Evolutionary conservation across 768 basidiomycete genomes (phyloP), one percentile per base, ranked within the genome.

Genomic region (Panus rudis): DNA sequence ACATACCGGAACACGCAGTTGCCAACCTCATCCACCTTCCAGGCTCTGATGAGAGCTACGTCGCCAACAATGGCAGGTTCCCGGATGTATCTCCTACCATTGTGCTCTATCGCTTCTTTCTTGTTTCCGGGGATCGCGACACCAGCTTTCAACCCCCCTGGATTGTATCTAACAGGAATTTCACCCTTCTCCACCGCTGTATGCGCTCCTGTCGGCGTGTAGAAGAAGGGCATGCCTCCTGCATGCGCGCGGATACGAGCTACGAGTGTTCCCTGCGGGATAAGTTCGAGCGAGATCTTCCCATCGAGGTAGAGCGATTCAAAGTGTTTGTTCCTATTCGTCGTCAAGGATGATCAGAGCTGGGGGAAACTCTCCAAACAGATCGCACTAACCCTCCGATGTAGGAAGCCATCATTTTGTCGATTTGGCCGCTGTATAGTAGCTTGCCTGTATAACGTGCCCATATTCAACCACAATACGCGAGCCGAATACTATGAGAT

Each of bases 211-310:
- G 91, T 92, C 13, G 91, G 92, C 4, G 89, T 94, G 64, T 71
- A 93, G 70, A 96, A 92, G n/a, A 84, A 90, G 14, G 92, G 91
- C 47, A 92, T 90, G 39, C 92, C 92, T 10, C 89, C 86, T 7
- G 89, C 91, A 45, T 89, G 85, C 6, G 92, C 86, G 26, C 91
- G 83, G 47, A 92, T 71, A 45, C 91, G 82, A 57, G 92, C 92
- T 13, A 84, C 80, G 33, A 96, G 78, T 12, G 90, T 92, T 8
- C 91, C 92, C 64, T 96, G 92, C 3, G 92, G 92, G 21, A 89
- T 87, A 17, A 94, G 81, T 55, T 94, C 92, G 26, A 93, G 67
- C 7, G 84, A 81, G 46, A 94, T 82, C 50, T 82, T 64, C 42
- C 92, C 92, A 11, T 74, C 72, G 39, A 94, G 76, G 63, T 89